phyloP scores from a whole-genome alignment of 2,329 filamentous ascomycete genomes.

The Cercospora janseana region DNA sequence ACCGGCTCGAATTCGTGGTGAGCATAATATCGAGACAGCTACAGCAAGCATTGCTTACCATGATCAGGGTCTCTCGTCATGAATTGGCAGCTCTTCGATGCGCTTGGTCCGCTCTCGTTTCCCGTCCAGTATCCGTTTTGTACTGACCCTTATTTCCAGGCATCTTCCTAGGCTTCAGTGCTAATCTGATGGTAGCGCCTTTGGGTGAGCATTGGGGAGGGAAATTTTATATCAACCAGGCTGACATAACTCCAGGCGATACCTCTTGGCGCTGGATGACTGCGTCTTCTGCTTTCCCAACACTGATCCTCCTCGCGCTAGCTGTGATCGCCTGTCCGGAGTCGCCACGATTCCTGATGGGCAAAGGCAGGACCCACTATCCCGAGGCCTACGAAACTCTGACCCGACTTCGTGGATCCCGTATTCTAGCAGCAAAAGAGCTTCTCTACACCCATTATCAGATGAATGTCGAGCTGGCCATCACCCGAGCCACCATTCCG shows the following conservation, averaged over 20 bases:
- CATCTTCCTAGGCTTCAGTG: slow-evolving; percentile 34
- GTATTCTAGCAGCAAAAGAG: slow-evolving; percentile 34
- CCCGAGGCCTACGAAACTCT: slow-evolving; percentile 30
- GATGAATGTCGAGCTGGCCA: slow-evolving; percentile 28
- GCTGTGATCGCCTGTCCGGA: slow-evolving; percentile 32
- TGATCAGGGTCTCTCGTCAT: slow-evolving; percentile 29
- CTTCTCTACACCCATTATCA: slow-evolving; percentile 34
- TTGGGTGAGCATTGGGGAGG: slow-evolving; percentile 18
- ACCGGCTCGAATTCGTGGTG: slow-evolving; percentile 29
- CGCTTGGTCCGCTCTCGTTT: slow-evolving; percentile 24
- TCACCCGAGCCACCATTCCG: not conserved
- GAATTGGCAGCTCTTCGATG: slow-evolving; percentile 38
- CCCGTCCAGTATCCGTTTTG: too few relatives aligned
- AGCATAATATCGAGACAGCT: not conserved
- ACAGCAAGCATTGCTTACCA: slow-evolving; percentile 11
- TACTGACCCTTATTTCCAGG: not conserved
- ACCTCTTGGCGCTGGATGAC: slow-evolving; percentile 34
- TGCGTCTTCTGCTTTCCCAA: slow-evolving; percentile 31
- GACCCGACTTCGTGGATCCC: slow-evolving; percentile 26
- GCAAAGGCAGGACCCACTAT: slow-evolving; percentile 18
- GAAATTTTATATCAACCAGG: too few relatives aligned
- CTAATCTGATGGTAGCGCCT: slow-evolving; percentile 30
- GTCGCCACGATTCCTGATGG: slow-evolving; percentile 34
- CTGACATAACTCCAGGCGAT: not conserved
- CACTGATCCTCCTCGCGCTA: slow-evolving; percentile 30